Conservation (phyloP, 306 rosid species). For the Calophaca sinica region DNA sequence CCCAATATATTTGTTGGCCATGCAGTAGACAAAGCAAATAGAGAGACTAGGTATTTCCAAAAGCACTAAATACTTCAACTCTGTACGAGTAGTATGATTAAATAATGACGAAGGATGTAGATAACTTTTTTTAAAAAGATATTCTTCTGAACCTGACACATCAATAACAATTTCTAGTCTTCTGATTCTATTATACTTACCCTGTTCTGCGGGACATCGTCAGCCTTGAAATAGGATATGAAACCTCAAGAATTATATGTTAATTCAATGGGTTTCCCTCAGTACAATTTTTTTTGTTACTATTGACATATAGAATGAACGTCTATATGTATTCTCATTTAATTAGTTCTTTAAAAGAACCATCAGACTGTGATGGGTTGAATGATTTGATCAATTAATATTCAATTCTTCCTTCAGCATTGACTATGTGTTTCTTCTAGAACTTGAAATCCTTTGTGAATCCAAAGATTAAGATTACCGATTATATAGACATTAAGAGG, state of each 20-base stretch:
- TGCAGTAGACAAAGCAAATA: background rate
- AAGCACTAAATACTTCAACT: constrained; percentile 21
- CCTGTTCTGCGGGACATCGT: too few relatives aligned
- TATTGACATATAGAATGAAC: background rate
- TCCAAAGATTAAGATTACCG: background rate
- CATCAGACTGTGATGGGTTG: constrained; percentile 8
- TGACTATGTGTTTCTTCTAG: background rate
- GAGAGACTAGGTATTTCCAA: constrained; percentile 10
- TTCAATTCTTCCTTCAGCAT: constrained; percentile 2
- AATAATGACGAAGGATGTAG: background rate
- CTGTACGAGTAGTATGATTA: background rate
- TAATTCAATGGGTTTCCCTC: background rate
- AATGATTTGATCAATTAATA: constrained; percentile 19
- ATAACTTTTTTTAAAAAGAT: too few relatives aligned
- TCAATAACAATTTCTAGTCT: constrained; percentile 20
- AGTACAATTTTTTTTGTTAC: background rate
- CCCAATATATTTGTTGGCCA: constrained; percentile 9
- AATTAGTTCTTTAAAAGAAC: constrained; percentile 27
- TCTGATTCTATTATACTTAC: background rate
- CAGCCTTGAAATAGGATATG: too few relatives aligned
- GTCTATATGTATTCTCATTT: background rate
- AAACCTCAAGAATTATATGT: too few relatives aligned
- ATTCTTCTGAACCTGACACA: background rate
- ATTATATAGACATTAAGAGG: constrained; percentile 9
- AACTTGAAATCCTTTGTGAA: background rate